These are phyloP conservation scores for Vitis cinerea DNA, from an alignment of 164 flowering plant genomes.

Conservation along the genomic window DNA sequence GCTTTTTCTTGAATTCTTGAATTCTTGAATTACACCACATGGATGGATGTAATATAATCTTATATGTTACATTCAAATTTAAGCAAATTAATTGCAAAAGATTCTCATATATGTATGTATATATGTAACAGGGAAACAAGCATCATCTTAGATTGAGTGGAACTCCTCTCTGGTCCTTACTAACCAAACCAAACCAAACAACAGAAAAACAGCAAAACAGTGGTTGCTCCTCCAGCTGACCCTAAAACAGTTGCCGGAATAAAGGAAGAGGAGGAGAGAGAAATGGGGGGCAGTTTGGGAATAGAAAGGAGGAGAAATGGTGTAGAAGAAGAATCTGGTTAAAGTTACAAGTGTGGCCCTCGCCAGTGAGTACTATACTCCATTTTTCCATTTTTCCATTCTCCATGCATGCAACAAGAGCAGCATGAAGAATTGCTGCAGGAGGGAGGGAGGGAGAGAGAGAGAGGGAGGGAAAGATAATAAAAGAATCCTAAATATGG, in stretches of 20 bases:
- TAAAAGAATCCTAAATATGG: too few species aligned
- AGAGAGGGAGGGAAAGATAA: too few species aligned
- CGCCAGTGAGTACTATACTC: background rate
- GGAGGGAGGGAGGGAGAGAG: too few species aligned
- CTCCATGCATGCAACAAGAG: background rate
- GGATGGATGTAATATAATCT: background rate
- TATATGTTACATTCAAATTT: background rate
- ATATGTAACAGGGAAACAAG: too few species aligned
- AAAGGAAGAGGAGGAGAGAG: background rate
- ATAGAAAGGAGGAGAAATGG: background rate
- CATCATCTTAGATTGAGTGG: too few species aligned
- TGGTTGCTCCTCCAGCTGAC: background rate
- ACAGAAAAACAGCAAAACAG: background rate
- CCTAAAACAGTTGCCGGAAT: background rate
- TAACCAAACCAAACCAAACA: too few species aligned
- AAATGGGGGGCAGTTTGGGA: background rate
- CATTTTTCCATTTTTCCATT: background rate
- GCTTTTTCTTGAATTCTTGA: background rate
- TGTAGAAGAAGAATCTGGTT: background rate
- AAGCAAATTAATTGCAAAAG: background rate
- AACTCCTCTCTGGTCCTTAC: too few species aligned
- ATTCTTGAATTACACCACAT: background rate
- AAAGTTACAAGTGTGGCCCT: background rate
- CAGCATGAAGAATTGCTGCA: too few species aligned
- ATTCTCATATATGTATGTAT: too few species aligned